phyloP scores from a whole-genome alignment of 2,329 filamentous ascomycete species.

The Epicoccum nigrum region DNA sequence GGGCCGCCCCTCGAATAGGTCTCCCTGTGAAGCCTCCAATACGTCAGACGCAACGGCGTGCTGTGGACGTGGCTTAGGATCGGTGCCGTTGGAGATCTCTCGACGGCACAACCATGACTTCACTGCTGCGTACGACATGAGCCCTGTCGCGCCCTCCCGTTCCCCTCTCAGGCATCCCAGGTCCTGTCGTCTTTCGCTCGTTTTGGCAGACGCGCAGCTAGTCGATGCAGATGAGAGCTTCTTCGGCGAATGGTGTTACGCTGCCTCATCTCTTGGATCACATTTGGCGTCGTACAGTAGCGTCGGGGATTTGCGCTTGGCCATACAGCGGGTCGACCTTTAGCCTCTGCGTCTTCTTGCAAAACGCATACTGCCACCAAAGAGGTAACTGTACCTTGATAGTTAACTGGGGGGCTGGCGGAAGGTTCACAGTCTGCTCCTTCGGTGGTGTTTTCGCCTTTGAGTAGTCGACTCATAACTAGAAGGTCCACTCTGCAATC shows the following conservation, averaged over 20 bases:
- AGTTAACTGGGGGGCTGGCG: slow-evolving; percentile 24
- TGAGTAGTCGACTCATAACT: slow-evolving; percentile 6
- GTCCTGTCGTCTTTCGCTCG: slow-evolving; percentile 20
- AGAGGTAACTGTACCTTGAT: slow-evolving; percentile 23
- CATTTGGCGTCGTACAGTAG: slow-evolving; percentile 26
- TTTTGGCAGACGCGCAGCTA: slow-evolving; percentile 31
- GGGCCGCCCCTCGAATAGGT: slow-evolving; percentile 17
- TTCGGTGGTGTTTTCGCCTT: slow-evolving; percentile 28
- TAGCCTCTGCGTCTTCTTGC: slow-evolving; percentile 29
- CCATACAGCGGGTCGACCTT: slow-evolving; percentile 13
- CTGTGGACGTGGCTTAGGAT: slow-evolving; percentile 6
- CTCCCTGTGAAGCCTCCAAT: slow-evolving; percentile 13
- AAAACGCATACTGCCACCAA: slow-evolving; percentile 23
- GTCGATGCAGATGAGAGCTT: slow-evolving; percentile 31
- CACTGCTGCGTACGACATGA: slow-evolving; percentile 15
- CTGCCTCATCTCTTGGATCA: slow-evolving; percentile 40
- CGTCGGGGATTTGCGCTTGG: slow-evolving; percentile 22
- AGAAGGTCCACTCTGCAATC: slow-evolving; percentile 31
- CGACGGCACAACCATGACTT: slow-evolving; percentile 3
- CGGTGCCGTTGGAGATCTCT: slow-evolving; percentile 10
- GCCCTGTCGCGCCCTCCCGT: slow-evolving; percentile 12
- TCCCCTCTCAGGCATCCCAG: slow-evolving; percentile 8
- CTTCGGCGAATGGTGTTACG: slow-evolving; percentile 27
- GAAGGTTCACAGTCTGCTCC: slow-evolving; percentile 26
- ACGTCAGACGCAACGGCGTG: slow-evolving; percentile 9